Conservation (phyloP, 2,329 filamentous ascomycete species). For the Arthrocladium fulminans region DNA sequence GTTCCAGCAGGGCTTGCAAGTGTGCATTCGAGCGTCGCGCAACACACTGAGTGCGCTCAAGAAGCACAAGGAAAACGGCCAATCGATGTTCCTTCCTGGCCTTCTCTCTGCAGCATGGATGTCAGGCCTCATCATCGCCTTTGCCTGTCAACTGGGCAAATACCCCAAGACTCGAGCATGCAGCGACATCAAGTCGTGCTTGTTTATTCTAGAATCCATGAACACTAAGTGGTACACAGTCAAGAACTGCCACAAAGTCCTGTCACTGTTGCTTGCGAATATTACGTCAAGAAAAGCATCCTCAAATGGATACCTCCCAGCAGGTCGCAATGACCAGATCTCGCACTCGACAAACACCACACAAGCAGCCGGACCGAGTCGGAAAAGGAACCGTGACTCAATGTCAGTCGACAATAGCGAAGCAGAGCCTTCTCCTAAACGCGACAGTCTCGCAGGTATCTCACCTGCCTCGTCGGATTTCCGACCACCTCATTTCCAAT, state of each 20-base stretch:
- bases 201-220: slow-evolving; percentile 28
- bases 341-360: slow-evolving; percentile 27
- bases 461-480: slow-evolving; percentile 2
- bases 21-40: slow-evolving; percentile 33
- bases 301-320: slow-evolving; percentile 17
- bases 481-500: neutral
- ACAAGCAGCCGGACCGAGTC: slow-evolving; percentile 13
- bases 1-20: slow-evolving; percentile 34
- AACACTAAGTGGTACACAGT: slow-evolving; percentile 34
- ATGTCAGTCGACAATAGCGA: slow-evolving; percentile 14
- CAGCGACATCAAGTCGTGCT: slow-evolving; percentile 31
- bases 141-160: slow-evolving; percentile 34
- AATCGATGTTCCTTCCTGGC: slow-evolving; percentile 33
- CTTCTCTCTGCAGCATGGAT: slow-evolving; percentile 35
- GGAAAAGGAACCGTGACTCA: slow-evolving; percentile 11
- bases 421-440: slow-evolving; percentile 6
- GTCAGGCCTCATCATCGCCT: slow-evolving; percentile 34
- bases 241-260: slow-evolving; percentile 31
- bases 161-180: slow-evolving; percentile 29
- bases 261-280: slow-evolving; percentile 28
- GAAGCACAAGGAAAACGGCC: slow-evolving; percentile 26
- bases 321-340: slow-evolving; percentile 2
- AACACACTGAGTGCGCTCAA: slow-evolving; percentile 31
- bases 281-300: slow-evolving; percentile 24
- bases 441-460: slow-evolving; percentile 3